A percentile compares a stretch with the other conserved stretches of the same genome.
Evolutionary conservation across 805 yeast genomes (phyloP).

Genomic region (Danielia reshetovae): DNA sequence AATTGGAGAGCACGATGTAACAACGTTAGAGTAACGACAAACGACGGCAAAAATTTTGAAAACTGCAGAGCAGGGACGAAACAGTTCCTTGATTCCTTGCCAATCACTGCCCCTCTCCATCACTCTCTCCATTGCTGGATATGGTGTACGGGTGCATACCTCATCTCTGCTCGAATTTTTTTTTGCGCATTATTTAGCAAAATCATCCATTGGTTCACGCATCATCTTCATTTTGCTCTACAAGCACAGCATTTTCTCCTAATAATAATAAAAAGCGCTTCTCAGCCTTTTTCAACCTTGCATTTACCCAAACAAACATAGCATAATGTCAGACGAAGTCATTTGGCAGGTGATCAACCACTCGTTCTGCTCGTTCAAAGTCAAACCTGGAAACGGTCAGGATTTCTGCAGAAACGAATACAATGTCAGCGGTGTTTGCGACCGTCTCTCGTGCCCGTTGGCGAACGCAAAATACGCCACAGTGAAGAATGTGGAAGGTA

Average conservation of each 20-base stretch:
- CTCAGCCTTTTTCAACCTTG: neutral
- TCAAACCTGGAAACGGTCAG: constrained; percentile 84
- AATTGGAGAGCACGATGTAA: no score
- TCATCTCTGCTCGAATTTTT: constrained; percentile 5
- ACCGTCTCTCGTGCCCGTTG: constrained; percentile 90
- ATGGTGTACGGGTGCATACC: constrained; percentile 1
- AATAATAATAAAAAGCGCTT: no score
- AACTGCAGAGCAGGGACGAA: no score
- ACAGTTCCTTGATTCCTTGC: no score
- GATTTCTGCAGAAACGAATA: constrained; percentile 94
- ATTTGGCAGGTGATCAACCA: constrained; percentile 97
- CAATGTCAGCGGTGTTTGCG: constrained; percentile 92
- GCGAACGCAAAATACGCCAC: constrained; percentile 94
- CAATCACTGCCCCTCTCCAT: no score
- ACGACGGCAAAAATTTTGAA: no score
- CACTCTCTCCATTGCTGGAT: no score
- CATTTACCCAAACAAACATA: constrained; percentile 1
- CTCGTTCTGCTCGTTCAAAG: constrained; percentile 91
- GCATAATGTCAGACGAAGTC: constrained; percentile 58
- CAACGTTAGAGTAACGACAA: no score
- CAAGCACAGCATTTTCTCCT: neutral
- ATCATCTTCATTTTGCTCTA: neutral
- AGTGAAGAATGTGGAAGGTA: constrained; percentile 74
- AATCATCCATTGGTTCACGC: neutral
- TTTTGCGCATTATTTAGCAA: constrained; percentile 1